Conservation (phyloP, 768 basidiomycete species). For the Dioszegia crocea region DNA sequence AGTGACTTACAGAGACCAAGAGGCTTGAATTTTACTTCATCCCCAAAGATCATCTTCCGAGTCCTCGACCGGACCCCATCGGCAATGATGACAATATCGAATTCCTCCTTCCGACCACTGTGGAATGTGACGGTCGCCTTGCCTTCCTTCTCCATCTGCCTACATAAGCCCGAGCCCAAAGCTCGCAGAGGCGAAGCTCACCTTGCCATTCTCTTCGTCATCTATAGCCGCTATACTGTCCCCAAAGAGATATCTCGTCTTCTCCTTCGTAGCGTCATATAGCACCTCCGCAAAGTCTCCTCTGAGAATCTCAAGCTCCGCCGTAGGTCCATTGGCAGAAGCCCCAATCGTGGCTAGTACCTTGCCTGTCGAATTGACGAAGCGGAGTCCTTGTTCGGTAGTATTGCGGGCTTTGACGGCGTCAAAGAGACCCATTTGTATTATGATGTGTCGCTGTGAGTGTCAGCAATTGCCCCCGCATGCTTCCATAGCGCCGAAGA, state of each 20-base stretch:
- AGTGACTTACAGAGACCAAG: constrained; percentile 13
- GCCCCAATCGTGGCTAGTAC: neutral
- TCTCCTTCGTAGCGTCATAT: neutral
- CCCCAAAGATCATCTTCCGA: constrained; percentile 7
- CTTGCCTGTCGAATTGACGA: neutral
- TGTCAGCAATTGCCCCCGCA: no score
- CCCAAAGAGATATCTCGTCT: constrained; percentile 2
- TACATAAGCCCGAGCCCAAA: neutral
- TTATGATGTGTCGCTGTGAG: neutral
- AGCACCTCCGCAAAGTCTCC: constrained; percentile 7
- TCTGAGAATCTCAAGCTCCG: constrained; percentile 7
- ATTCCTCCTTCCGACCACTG: neutral
- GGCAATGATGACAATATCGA: constrained; percentile 1
- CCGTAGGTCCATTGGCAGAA: neutral
- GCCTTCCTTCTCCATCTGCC: neutral
- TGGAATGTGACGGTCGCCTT: neutral
- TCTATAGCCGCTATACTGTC: constrained; percentile 3
- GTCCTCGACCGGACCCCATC: constrained; percentile 11
- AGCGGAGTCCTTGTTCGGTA: neutral
- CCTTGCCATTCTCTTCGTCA: constrained; percentile 3
- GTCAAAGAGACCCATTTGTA: constrained; percentile 1
- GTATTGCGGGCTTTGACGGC: neutral
- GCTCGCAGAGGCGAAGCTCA: neutral
- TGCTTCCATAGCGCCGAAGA: no score
- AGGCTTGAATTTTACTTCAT: constrained; percentile 9